Conservation (phyloP, 768 basidiomycete genomes). For the Boletus reticuloceps region DNA sequence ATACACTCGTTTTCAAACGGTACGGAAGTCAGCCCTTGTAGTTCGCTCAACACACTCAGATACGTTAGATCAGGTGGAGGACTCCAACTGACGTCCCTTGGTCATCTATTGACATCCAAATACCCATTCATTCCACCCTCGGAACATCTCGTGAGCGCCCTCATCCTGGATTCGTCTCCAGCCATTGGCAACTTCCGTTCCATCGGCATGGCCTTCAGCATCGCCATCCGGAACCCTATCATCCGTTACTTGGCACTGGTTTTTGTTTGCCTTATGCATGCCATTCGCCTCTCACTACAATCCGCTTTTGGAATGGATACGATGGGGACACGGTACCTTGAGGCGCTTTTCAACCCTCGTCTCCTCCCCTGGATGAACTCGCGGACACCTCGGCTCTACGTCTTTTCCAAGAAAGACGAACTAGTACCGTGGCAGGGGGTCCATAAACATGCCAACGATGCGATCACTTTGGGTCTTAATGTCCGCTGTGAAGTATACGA, state of each 20-base stretch:
- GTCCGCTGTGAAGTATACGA: slow-evolving; percentile 31
- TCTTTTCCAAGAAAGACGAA: slow-evolving; percentile 33
- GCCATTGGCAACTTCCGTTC: slow-evolving; percentile 9
- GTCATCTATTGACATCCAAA: slow-evolving; percentile 18
- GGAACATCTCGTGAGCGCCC: slow-evolving; percentile 4
- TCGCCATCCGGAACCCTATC: slow-evolving; percentile 21
- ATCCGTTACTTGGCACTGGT: slow-evolving; percentile 8
- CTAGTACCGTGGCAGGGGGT: slow-evolving; percentile 30
- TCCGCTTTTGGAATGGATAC: slow-evolving; percentile 18
- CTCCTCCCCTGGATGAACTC: slow-evolving; percentile 32
- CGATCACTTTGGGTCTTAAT: slow-evolving; percentile 23
- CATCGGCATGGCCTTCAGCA: slow-evolving; percentile 21
- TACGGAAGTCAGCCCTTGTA: not conserved
- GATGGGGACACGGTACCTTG: slow-evolving; percentile 1
- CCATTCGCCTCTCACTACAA: slow-evolving; percentile 7
- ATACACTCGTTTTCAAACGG: slow-evolving; percentile 32
- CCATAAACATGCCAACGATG: slow-evolving; percentile 23
- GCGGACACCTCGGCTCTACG: slow-evolving; percentile 34
- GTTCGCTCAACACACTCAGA: not conserved
- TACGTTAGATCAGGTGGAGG: slow-evolving; percentile 17
- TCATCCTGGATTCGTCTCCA: slow-evolving; percentile 27
- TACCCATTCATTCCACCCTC: slow-evolving; percentile 9
- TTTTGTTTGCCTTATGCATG: slow-evolving; percentile 15
- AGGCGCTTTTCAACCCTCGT: slow-evolving; percentile 16
- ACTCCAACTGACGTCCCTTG: slow-evolving; percentile 18